These are phyloP conservation scores for Halophytophthora batemanensis DNA, from an alignment of 352 stramenopile species.

Conservation along the genomic window DNA sequence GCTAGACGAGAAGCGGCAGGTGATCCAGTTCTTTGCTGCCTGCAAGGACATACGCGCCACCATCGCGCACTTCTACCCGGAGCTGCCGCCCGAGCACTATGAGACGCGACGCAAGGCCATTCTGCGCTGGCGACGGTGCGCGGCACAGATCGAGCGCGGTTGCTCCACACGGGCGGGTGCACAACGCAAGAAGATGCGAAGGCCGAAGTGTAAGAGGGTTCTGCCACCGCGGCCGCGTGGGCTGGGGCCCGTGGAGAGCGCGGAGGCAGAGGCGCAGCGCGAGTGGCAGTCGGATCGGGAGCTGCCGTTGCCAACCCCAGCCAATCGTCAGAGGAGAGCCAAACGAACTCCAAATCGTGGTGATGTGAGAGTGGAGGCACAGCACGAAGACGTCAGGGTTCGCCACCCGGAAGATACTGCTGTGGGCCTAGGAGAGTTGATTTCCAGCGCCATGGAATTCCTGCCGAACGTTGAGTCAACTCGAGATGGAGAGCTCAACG, in stretches of 20 bases:
- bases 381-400: no score
- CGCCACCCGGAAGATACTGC: no score
- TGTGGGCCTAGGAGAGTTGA: no score
- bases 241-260: neutral
- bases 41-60: slow-evolving; percentile 14
- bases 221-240: slow-evolving; percentile 6
- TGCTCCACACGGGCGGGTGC: slow-evolving; percentile 15
- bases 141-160: slow-evolving; percentile 12
- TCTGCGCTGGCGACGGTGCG: slow-evolving; percentile 16
- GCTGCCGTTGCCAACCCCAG: neutral
- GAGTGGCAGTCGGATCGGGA: no score
- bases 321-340: slow-evolving; percentile 2
- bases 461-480: no score
- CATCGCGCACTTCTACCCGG: slow-evolving; percentile 19
- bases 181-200: slow-evolving; percentile 5
- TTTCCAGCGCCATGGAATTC: no score
- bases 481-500: no score
- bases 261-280: slow-evolving; percentile 1
- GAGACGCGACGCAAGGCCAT: slow-evolving; percentile 16
- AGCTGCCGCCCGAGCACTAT: slow-evolving; percentile 15
- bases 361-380: neutral
- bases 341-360: neutral
- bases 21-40: slow-evolving; percentile 17
- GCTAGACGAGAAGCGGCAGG: slow-evolving; percentile 25
- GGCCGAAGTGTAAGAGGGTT: slow-evolving; percentile 2